Base-by-base conservation (phyloP, 495 filamentous ascomycete species). In the Aspergillus funiculosus region DNA sequence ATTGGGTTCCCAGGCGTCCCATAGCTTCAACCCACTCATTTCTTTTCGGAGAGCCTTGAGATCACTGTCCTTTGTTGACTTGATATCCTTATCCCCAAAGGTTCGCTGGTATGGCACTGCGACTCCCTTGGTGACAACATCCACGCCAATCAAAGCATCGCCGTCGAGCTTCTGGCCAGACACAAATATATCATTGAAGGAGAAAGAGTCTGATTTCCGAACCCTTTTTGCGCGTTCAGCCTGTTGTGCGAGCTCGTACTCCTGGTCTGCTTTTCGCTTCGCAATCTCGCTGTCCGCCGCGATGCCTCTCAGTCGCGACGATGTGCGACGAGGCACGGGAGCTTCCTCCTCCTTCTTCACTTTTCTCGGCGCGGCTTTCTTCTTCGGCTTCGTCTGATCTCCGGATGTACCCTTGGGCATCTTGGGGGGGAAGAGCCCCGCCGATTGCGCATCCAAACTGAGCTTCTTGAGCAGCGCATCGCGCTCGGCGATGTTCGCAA, bases 201-300 rank as follows among this genome's bases (percentile, higher is more conserved):
- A 76, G 43, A 89, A 71, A 26, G 85, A 80, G 11, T 81, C 89
- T 4, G 77, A 78, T 19, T 89, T 74, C 19, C 89, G 76, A 54
- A 80, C 68, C 43, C 79, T 77, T 70, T 94, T 95, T 2, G 76
- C 79, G 28, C 73, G 74, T 28, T 80, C 84, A 20, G 71, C 73
- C 52, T 85, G 78, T 48, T 72, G 71, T 11, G 75, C 63, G 1
- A 71, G 77, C 24, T 82, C 78, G 30, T 78, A 63, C 28, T 90
- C 80, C 3, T 87, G 80, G 43, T 92, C 87, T 0, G 78, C 77
- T 59, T 94, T 94, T 49, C 87, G 77, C 61, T 92, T 94, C 8
- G 82, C 79, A 14, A 78, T 74, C 44, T 86, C 81, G 37, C 82
- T 83, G 51, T 86, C 83, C 22, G 84, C 81, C 5, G 76, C 69